phyloP scores from a whole-genome alignment of 2,329 filamentous ascomycete genomes.

The Cladorrhinum sp. region DNA sequence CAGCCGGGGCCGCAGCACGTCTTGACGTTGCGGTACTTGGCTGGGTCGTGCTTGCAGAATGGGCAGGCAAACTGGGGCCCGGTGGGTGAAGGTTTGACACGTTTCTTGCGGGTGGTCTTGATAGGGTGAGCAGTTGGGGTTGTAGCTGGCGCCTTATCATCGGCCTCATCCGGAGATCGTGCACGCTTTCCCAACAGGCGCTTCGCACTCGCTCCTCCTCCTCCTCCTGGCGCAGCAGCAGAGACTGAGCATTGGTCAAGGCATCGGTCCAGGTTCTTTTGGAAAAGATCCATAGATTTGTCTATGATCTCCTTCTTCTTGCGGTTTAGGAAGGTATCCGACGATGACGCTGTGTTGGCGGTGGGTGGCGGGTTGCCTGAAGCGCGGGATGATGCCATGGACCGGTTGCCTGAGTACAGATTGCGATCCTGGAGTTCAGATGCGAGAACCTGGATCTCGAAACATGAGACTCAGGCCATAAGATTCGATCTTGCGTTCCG shows the following conservation, averaged over 20 bases:
- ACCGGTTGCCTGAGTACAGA: conserved; percentile 17
- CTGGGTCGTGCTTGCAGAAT: conserved; percentile 27
- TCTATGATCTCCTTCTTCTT: conserved; percentile 27
- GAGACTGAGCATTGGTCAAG: conserved; percentile 20
- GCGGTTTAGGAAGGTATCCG: conserved; percentile 23
- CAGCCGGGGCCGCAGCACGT: conserved; percentile 30
- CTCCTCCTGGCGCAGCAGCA: conserved; percentile 6
- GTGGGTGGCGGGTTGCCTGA: conserved; percentile 21
- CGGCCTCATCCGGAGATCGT: conserved; percentile 14
- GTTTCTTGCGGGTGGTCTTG: conserved; percentile 21
- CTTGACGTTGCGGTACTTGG: conserved; percentile 22
- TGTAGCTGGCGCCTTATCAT: not conserved
- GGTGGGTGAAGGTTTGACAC: conserved; percentile 7
- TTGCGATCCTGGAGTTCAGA: conserved; percentile 22
- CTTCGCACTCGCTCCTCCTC: not conserved
- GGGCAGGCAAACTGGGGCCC: conserved; percentile 26
- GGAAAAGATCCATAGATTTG: conserved; percentile 28
- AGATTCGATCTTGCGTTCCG: not conserved
- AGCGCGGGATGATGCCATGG: conserved; percentile 25
- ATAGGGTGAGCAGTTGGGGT: not conserved
- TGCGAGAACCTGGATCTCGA: conserved; percentile 22
- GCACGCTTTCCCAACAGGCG: conserved; percentile 19
- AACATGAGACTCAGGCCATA: conserved; percentile 26
- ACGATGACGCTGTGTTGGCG: conserved; percentile 1
- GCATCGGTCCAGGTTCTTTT: conserved; percentile 23